Conservation (phyloP, 306 rosid species). For the Boehmeria nivea region DNA sequence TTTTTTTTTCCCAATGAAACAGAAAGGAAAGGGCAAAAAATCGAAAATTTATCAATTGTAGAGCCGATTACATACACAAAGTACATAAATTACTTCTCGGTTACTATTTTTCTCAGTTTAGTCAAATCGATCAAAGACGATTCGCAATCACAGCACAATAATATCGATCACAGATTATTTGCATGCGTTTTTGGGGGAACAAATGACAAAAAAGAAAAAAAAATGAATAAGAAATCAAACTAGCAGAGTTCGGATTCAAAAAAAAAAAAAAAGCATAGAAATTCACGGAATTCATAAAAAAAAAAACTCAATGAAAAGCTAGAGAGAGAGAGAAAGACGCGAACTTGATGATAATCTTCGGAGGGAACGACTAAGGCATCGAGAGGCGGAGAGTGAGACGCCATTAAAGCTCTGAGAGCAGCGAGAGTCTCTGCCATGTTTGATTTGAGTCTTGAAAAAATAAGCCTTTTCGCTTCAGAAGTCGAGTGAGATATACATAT, state of each 20-base stretch:
- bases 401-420: constrained; percentile 70
- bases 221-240: not conserved
- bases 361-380: constrained; percentile 87
- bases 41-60: not conserved
- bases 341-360: constrained; percentile 95
- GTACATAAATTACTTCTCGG: not conserved
- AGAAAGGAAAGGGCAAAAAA: not conserved
- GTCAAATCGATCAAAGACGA: not conserved
- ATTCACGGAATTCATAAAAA: not conserved
- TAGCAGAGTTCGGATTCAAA: constrained; percentile 3
- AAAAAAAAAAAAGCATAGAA: no score
- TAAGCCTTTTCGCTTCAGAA: not conserved
- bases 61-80: not conserved
- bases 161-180: no score
- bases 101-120: not conserved
- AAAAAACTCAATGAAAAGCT: not conserved
- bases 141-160: no score
- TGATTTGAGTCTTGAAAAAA: not conserved
- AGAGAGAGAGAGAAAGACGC: not conserved
- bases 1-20: no score
- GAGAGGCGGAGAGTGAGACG: constrained; percentile 81
- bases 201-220: no score
- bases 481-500: no score
- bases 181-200: no score
- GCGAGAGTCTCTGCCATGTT: constrained; percentile 65